Conservation (phyloP, 2,329 filamentous ascomycete genomes). For the Graphilbum fragrans region DNA sequence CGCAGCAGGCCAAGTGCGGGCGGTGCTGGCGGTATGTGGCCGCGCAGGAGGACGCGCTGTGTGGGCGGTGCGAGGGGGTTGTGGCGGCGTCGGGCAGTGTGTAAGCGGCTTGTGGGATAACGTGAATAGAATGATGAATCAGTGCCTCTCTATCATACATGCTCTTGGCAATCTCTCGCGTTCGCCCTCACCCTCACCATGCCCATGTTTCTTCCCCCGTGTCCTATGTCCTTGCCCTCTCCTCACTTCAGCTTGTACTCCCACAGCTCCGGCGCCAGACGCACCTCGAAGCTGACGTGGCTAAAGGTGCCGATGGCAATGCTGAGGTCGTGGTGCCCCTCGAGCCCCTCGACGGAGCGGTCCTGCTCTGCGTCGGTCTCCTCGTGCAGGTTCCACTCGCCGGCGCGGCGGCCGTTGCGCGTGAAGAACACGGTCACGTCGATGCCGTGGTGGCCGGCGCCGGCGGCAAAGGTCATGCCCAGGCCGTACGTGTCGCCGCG, state of each 20-base stretch:
- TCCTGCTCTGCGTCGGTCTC: conserved; percentile 54
- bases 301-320: conserved; percentile 62
- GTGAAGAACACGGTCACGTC: conserved; percentile 58
- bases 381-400: conserved; percentile 63
- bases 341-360: conserved; percentile 51
- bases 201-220: conserved; percentile 5
- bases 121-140: neutral
- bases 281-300: conserved; percentile 53
- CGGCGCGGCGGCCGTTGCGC: conserved; percentile 45
- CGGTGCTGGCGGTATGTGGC: conserved; percentile 83
- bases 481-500: conserved; percentile 57
- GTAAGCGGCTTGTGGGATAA: neutral
- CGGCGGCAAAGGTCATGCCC: conserved; percentile 49
- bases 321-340: conserved; percentile 59
- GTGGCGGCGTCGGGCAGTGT: conserved; percentile 22
- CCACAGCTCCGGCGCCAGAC: conserved; percentile 50
- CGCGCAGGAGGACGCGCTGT: conserved; percentile 53
- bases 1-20: conserved; percentile 56
- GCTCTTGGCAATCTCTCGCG: too few species aligned
- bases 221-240: too few species aligned
- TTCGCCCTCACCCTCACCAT: too few species aligned
- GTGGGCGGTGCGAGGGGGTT: conserved; percentile 59
- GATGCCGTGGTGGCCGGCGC: conserved; percentile 18
- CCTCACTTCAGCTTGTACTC: conserved; percentile 25
- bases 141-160: too few species aligned